phyloP scores from a whole-genome alignment of 2,329 filamentous ascomycete genomes.

The Penicillium sp. region DNA sequence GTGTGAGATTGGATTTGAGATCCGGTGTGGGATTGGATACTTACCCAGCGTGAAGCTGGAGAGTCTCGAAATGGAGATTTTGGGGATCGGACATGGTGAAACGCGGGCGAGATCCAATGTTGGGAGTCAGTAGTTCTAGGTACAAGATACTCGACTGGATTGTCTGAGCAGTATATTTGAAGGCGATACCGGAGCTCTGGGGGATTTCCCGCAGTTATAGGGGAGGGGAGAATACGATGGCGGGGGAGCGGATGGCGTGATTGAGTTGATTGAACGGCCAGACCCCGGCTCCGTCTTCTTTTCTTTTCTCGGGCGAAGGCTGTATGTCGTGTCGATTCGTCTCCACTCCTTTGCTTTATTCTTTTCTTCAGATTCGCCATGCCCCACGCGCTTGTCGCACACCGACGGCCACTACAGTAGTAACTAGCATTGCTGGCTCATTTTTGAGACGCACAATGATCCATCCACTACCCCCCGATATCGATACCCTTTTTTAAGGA shows the following conservation, averaged over 20 bases:
- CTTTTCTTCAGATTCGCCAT: not conserved
- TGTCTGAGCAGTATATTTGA: not conserved
- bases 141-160: not conserved
- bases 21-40: constrained; percentile 20
- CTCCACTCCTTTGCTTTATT: not conserved
- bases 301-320: not conserved
- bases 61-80: constrained; percentile 69
- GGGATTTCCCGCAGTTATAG: not conserved
- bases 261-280: not conserved
- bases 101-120: not conserved
- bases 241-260: constrained; percentile 9
- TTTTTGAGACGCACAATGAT: not conserved
- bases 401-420: too few species aligned
- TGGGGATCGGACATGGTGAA: constrained; percentile 36
- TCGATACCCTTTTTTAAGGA: not conserved
- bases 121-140: not conserved
- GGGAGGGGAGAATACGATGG: not conserved
- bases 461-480: not conserved
- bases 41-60: constrained; percentile 82
- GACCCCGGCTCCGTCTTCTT: not conserved
- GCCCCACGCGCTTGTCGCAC: not conserved
- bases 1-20: constrained; percentile 3
- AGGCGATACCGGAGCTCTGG: not conserved
- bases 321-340: not conserved
- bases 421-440: not conserved